Percentiles rank a stretch among this genome's conserved stretches.
Evolutionary conservation across 1,284 basidiomycete species (phyloP).

Genomic region (Boletellus deceptivus): DNA sequence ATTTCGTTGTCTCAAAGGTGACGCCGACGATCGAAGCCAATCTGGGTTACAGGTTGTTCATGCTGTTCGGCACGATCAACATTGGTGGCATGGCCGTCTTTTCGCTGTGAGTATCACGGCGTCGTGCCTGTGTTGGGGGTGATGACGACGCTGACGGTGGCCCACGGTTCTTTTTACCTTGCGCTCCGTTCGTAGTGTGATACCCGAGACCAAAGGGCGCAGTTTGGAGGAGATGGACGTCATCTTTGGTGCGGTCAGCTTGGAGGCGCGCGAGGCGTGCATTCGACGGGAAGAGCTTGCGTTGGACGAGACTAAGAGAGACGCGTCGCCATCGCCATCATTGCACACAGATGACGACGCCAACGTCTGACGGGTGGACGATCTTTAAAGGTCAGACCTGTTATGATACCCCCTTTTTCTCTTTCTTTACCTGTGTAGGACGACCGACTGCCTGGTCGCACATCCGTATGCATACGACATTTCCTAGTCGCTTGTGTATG

Average conservation of each 20-base stretch:
- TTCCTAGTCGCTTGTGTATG: too few relatives aligned
- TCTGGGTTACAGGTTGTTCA: constrained; percentile 65
- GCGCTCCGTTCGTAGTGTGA: constrained; percentile 41
- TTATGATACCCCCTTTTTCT: too few relatives aligned
- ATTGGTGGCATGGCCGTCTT: constrained; percentile 49
- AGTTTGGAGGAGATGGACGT: constrained; percentile 80
- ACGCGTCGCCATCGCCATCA: too few relatives aligned
- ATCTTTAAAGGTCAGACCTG: too few relatives aligned
- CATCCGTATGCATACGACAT: too few relatives aligned
- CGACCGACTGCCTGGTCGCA: too few relatives aligned
- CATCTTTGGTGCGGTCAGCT: constrained; percentile 67
- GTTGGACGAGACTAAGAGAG: constrained; percentile 5
- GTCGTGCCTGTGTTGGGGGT: too few relatives aligned
- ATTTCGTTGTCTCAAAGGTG: constrained; percentile 72
- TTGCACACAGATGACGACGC: background rate
- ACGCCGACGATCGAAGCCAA: constrained; percentile 64
- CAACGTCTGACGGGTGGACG: constrained; percentile 8
- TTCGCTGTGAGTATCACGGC: constrained; percentile 35
- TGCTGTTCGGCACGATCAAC: constrained; percentile 69
- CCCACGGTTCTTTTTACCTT: too few relatives aligned
- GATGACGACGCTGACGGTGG: too few relatives aligned
- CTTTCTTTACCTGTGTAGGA: too few relatives aligned
- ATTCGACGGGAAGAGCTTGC: constrained; percentile 48
- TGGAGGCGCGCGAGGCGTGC: constrained; percentile 54
- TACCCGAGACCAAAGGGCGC: constrained; percentile 76